Conservation (phyloP, 2,329 filamentous ascomycete species). For the Juglanconis juglandina region DNA sequence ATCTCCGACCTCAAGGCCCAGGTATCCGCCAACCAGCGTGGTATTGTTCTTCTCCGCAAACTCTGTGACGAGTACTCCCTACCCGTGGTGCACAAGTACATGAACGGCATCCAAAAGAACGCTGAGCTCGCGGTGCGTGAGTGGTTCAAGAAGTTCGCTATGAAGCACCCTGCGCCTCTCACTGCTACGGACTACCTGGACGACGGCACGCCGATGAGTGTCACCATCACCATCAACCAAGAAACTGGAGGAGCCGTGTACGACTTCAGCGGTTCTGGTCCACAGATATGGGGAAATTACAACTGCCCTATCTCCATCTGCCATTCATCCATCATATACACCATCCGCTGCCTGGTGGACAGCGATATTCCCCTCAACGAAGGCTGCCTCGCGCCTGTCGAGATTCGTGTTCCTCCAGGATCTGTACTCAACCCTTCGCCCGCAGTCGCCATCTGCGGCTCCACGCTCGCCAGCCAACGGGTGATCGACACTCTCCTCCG, state of each 20-base stretch:
- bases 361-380: conserved; percentile 35
- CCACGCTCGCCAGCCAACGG: conserved; percentile 16
- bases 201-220: conserved; percentile 31
- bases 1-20: conserved; percentile 42
- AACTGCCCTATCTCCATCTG: conserved; percentile 35
- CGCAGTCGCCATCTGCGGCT: conserved; percentile 22
- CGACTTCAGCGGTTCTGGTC: conserved; percentile 33
- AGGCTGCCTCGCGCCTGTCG: conserved; percentile 32
- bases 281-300: conserved; percentile 32
- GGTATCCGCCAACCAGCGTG: conserved; percentile 40
- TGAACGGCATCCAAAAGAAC: conserved; percentile 40
- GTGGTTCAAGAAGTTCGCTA: conserved; percentile 34
- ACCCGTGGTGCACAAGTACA: conserved; percentile 33
- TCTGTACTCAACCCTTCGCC: conserved; percentile 32
- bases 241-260: conserved; percentile 29
- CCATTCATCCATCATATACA: conserved; percentile 36
- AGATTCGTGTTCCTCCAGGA: conserved; percentile 29
- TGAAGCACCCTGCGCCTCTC: conserved; percentile 37
- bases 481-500: conserved; percentile 20
- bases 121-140: conserved; percentile 35
- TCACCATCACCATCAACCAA: conserved; percentile 28
- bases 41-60: conserved; percentile 31
- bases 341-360: conserved; percentile 31
- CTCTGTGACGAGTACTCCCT: conserved; percentile 33
- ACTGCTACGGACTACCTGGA: conserved; percentile 33